Base-by-base conservation (phyloP, 1,139 yeast genomes). In the Nakaseomyces glabratus region DNA sequence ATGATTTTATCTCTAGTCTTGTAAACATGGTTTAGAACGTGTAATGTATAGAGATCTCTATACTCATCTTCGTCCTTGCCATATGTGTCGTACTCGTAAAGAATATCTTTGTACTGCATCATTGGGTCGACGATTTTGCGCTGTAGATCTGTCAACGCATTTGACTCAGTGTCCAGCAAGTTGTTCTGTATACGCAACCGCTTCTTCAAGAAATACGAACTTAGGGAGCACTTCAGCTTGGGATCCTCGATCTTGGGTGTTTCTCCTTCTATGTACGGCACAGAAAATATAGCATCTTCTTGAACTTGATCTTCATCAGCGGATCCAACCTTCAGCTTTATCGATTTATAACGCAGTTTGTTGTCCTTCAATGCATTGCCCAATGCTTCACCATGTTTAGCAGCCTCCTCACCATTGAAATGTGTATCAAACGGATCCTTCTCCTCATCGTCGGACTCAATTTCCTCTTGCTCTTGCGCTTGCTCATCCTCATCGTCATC, bases 1-100 rank as follows among this genome's bases (percentile, higher is more conserved):
- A 88, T 51, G 15, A 88, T 71, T 19, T 78, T 64, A 55, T 86
- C 95, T 53, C 96, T 70, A 0, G 97, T 84, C 58, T 86, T 86
- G 60, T 68, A 74, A 20, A 90, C 63, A 55, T 90, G 98, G 50
- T 90, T 90, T 39, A 86, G 57, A 3, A 75, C 70, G 61, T 90
- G 98, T 42, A 82, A 51, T 0, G 70, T 58, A 53, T 82, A 84
- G 18, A 84, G 58, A 39, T 72, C 73, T 47, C 78, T 74, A 48
- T 86, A 72, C 29, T 69, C 68, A 1, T 55, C 46, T 34, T 64
- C 68, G 26, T 47, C 51, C 11, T 67, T 60, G 1, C 55, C 53
- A 39, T 60, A 56, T 1, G 65, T 61, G 28, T 71, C 66, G 46
- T 73, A 73, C 26, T 93, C 84, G 46, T 68, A 73, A 13, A 74